Conservation (phyloP, 495 filamentous ascomycete species). For the Geoglossum glabrum region DNA sequence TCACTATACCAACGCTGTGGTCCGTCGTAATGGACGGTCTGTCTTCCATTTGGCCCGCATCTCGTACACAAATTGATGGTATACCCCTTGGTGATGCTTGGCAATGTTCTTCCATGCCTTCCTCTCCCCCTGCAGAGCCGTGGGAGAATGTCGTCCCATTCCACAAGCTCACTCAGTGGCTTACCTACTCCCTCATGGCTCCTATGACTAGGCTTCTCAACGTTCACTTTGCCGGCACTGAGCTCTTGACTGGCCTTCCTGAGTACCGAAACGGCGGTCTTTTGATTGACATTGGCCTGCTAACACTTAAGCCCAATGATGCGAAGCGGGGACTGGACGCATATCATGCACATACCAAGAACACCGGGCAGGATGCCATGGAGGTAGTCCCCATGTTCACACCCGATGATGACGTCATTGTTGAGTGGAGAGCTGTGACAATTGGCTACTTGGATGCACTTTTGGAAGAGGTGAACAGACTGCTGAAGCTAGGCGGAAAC, state of each 20-base stretch:
- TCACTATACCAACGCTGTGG: slow-evolving; percentile 86
- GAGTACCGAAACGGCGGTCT: slow-evolving; percentile 81
- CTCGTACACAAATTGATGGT: slow-evolving; percentile 74
- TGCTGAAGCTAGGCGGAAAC: slow-evolving; percentile 31
- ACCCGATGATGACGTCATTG: slow-evolving; percentile 64
- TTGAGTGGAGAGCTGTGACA: slow-evolving; percentile 71
- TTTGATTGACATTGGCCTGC: slow-evolving; percentile 61
- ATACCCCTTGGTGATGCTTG: slow-evolving; percentile 86
- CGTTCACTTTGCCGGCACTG: slow-evolving; percentile 55
- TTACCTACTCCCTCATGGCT: slow-evolving; percentile 73
- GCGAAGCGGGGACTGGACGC: slow-evolving; percentile 43
- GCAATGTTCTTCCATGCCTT: slow-evolving; percentile 68
- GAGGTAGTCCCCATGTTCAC: slow-evolving; percentile 61
- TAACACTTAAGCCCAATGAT: slow-evolving; percentile 50
- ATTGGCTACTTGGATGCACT: slow-evolving; percentile 69
- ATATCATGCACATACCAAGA: slow-evolving; percentile 52
- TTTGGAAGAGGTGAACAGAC: slow-evolving; percentile 48
- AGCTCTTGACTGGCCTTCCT: slow-evolving; percentile 64
- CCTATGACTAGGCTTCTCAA: slow-evolving; percentile 62
- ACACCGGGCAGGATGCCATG: slow-evolving; percentile 51
- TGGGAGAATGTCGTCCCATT: slow-evolving; percentile 95
- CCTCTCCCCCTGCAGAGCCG: slow-evolving; percentile 43
- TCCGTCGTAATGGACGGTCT: slow-evolving; percentile 74
- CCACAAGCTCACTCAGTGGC: slow-evolving; percentile 83
- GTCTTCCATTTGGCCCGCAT: slow-evolving; percentile 70